Evolutionary conservation across 495 filamentous ascomycete species (phyloP), one percentile per base, ranked within the genome.

Genomic region (Aspergillus sparsus): DNA sequence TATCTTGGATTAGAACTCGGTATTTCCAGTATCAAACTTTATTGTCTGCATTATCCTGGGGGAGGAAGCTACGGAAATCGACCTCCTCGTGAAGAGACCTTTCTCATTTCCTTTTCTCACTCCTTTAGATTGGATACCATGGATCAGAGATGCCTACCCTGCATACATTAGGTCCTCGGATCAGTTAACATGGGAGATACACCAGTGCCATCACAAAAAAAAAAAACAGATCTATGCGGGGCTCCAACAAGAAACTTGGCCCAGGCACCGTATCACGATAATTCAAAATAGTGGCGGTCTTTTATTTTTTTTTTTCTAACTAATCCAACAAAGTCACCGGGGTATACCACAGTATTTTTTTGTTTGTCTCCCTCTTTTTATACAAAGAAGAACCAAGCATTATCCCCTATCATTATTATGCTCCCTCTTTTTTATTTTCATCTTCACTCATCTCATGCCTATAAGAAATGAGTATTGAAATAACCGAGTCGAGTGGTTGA

Each of bases 121-220:
- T 57, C 53, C 53, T 57, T 50, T 54, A 52, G 62, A 65, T 65
- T 65, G 58, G 62, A 53, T 61, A 62, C 62, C 62, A 55, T 65
- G 42, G 49, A 51, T 58, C 33, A 58, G 49, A 57, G 37, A 56
- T 35, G 57, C 57, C 53, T 55, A 37, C 50, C 54, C 54, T 57
- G 54, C 54, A 51, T 65, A 53, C 61, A 60, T 64, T 64, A 64
- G 56, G 42, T 57, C 51, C 32, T 55, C 13, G 35, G 53, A 53
- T 42, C 42, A 31, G 39, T 50, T 53, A 27, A 27, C 16, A 49
- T 58, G 47, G 18, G 34, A 57, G 33, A 15, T 15, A 42, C 31
- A 21, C 35, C 31, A 27, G 46, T 37, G 55, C 32, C 49, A 63
- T 42, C 53, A n/a, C 49, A 39, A 53, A 33, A 36, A 60, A 60